Conservation (phyloP, 78 protist species). For the Chrysochromulina parva region DNA sequence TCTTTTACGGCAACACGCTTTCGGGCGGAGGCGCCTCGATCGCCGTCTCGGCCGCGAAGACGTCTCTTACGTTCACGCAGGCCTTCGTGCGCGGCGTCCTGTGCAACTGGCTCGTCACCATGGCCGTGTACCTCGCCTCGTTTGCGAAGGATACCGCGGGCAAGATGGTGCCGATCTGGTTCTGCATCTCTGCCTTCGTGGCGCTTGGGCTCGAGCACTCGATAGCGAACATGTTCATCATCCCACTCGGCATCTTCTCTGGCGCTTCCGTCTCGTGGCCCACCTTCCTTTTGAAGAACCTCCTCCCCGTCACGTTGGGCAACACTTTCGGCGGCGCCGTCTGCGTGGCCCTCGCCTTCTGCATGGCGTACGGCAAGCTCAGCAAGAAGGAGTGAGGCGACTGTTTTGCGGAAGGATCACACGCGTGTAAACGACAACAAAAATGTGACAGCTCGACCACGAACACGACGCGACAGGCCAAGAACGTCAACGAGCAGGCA, state of each 20-base stretch:
- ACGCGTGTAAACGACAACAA: too few relatives aligned
- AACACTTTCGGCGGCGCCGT: background rate
- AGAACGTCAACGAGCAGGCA: too few relatives aligned
- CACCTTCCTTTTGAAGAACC: background rate
- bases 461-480: too few relatives aligned
- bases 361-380: background rate
- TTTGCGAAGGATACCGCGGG: background rate
- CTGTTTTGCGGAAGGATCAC: too few relatives aligned
- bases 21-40: too few relatives aligned
- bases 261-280: background rate
- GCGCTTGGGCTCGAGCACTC: conserved; percentile 43
- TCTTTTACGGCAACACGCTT: too few relatives aligned
- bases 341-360: background rate
- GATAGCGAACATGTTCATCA: conserved; percentile 38
- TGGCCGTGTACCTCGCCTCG: background rate
- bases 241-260: conserved; percentile 29
- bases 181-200: background rate
- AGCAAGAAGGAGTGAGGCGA: too few relatives aligned
- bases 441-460: too few relatives aligned
- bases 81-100: conserved; percentile 5
- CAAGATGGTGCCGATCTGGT: conserved; percentile 39
- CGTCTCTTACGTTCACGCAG: background rate
- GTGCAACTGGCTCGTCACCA: conserved; percentile 40
- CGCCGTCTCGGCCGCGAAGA: too few relatives aligned
- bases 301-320: conserved; percentile 14